Evolutionary conservation across 2,329 filamentous ascomycete species (phyloP).

Genomic region (Ophiognomonia clavigignenti-juglandacearum): DNA sequence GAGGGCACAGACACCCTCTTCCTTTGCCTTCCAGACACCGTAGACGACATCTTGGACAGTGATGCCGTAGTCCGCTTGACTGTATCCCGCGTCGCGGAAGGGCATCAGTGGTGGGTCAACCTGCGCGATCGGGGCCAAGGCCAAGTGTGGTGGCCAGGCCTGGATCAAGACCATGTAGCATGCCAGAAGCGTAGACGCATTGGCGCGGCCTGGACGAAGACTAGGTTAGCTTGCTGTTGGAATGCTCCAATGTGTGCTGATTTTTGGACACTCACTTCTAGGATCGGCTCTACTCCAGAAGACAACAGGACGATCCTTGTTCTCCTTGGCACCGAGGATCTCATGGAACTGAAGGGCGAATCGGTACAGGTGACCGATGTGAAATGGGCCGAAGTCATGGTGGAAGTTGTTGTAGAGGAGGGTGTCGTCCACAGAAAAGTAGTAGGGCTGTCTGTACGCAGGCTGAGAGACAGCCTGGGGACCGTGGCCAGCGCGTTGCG

Average conservation of each 20-base stretch:
- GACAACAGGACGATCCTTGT: slow-evolving; percentile 83
- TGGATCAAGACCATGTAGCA: slow-evolving; percentile 99
- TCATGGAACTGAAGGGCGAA: slow-evolving; percentile 96
- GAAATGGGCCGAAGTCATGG: slow-evolving; percentile 94
- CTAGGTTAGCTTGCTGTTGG: slow-evolving; percentile 22
- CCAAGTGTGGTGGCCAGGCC: slow-evolving; percentile 93
- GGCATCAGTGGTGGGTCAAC: slow-evolving; percentile 98
- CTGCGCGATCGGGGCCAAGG: slow-evolving; percentile 91
- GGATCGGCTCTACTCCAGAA: slow-evolving; percentile 95
- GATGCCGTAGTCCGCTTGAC: slow-evolving; percentile 92
- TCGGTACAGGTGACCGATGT: slow-evolving; percentile 94
- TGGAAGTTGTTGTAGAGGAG: slow-evolving; percentile 98
- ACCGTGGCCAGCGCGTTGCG: slow-evolving; percentile 58
- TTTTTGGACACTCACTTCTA: slow-evolving; percentile 59
- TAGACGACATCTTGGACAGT: slow-evolving; percentile 98
- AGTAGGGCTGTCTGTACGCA: slow-evolving; percentile 68
- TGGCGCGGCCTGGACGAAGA: slow-evolving; percentile 73
- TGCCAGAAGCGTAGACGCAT: slow-evolving; percentile 89
- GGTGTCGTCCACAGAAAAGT: slow-evolving; percentile 90
- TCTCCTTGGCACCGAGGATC: slow-evolving; percentile 84
- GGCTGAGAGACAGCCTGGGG: slow-evolving; percentile 38
- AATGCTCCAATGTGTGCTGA: neutral
- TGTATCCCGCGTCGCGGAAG: slow-evolving; percentile 96
- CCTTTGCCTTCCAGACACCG: slow-evolving; percentile 97
- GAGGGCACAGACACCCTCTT: slow-evolving; percentile 84